Evolutionary conservation across 768 basidiomycete species (phyloP).

Genomic region (Serendipita sp.): DNA sequence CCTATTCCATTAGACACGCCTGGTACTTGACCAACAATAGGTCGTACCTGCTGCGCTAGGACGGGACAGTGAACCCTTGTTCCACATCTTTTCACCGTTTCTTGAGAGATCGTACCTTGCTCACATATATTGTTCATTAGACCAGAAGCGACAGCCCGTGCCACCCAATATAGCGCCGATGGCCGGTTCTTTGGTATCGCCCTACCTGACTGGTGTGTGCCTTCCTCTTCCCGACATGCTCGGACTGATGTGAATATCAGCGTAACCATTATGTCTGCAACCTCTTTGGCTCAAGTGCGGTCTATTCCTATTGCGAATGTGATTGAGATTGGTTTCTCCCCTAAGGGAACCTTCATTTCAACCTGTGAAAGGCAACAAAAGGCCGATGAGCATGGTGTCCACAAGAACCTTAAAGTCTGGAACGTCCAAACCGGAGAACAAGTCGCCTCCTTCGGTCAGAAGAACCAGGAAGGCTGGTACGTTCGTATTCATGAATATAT

Average conservation of each 20-base stretch:
- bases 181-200: conserved; percentile 79
- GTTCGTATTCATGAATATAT: conserved; percentile 4
- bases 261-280: conserved; percentile 61
- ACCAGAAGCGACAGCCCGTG: conserved; percentile 58
- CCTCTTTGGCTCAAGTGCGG: conserved; percentile 49
- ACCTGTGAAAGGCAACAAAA: conserved; percentile 85
- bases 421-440: conserved; percentile 73
- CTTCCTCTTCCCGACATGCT: conserved; percentile 11
- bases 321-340: conserved; percentile 80
- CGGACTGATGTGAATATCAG: conserved; percentile 23
- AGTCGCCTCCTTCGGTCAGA: conserved; percentile 74
- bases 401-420: conserved; percentile 90
- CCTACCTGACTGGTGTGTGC: conserved; percentile 48
- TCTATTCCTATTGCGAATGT: conserved; percentile 61
- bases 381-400: conserved; percentile 87
- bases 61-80: neutral
- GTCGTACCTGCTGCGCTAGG: too few species aligned
- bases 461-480: conserved; percentile 74
- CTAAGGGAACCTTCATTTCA: conserved; percentile 80
- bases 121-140: conserved; percentile 20
- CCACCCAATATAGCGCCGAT: conserved; percentile 68
- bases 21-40: too few species aligned
- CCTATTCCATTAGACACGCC: too few species aligned
- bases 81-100: neutral
- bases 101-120: neutral